These are phyloP conservation scores for Musa itinerans DNA, from an alignment of 176 grass and related monocot species.

Conservation along the genomic window DNA sequence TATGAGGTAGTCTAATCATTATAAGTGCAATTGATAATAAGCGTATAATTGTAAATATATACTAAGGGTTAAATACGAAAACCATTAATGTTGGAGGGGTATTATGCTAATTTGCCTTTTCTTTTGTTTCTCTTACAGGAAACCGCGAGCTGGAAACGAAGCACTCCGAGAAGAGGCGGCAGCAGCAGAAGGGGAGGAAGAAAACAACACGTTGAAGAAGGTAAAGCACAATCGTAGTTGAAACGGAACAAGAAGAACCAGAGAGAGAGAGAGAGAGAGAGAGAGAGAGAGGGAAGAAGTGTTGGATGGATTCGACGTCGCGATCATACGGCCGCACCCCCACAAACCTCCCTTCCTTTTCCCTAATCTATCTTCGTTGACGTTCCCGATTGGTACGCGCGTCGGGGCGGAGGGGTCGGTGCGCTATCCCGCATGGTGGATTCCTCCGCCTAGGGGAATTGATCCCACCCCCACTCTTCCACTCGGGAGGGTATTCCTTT, in stretches of 20 bases:
- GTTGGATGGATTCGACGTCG: neutral
- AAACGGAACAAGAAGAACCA: neutral
- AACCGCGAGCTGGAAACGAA: too few relatives aligned
- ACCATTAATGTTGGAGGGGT: too few relatives aligned
- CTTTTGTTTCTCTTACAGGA: too few relatives aligned
- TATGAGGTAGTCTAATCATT: too few relatives aligned
- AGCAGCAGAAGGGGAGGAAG: neutral
- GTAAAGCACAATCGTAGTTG: neutral
- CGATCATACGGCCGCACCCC: neutral
- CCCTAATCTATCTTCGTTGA: neutral
- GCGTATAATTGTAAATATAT: too few relatives aligned
- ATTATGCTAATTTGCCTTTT: too few relatives aligned
- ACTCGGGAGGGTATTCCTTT: neutral
- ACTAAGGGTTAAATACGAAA: too few relatives aligned
- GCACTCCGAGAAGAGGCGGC: neutral
- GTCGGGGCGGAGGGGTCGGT: neutral
- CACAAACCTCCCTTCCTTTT: too few relatives aligned
- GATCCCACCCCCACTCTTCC: neutral
- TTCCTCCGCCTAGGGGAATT: neutral
- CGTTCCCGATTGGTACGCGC: neutral
- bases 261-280: too few relatives aligned
- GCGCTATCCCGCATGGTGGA: neutral
- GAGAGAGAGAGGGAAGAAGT: neutral
- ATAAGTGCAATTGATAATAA: too few relatives aligned
- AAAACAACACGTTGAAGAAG: neutral